Base-by-base conservation (phyloP, 768 basidiomycete species). In the Lactarius psammicola region DNA sequence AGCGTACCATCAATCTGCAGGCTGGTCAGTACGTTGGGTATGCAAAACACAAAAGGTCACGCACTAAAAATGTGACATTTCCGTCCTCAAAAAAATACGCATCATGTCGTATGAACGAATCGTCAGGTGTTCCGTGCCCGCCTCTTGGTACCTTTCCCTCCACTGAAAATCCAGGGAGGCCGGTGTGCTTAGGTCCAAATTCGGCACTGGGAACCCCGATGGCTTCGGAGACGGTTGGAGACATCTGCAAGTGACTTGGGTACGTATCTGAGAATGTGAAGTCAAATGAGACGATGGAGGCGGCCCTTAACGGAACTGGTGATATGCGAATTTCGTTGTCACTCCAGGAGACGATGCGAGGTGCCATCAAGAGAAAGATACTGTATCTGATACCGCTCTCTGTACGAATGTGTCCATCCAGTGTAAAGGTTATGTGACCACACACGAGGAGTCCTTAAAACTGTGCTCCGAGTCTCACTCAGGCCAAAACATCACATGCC, bases 81-180 rank as follows among this genome's bases (percentile, higher is more conserved):
- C 68, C 66, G 34, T 67, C 68, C 46, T 54, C 60, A 17, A 69
- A 68, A n/a, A 57, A 69, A 28, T 62, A 68, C 17, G 34, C 46
- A 2, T 59, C 51, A 49, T 69, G 66, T 20, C 46, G 53, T 18
- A 42, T 8, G n/a, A 60, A 66, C 18, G 66, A 54, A 6, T 57
- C 59, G 11, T 66, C 9, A 5, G 26, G 20, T 3, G 23, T 34
- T 15, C 44, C 34, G 17, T 42, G 38, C 20, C 30, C n/a, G 6
- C 36, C 59, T 10, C 42, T 31, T 4, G 49, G 38, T 3, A 31
- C n/a, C n/a, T n/a, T 34, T 18, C 34, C 6, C 18, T 8, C 60
- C 5, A 10, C 46, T 60, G 54, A 53, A n/a, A 17, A n/a, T 30
- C 38, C 9, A 26, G 9, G 9, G 26, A 31, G 9, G n/a, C 23